These are phyloP conservation scores for Mycena rosella DNA, from an alignment of 768 basidiomycete genomes.

Conservation along the genomic window DNA sequence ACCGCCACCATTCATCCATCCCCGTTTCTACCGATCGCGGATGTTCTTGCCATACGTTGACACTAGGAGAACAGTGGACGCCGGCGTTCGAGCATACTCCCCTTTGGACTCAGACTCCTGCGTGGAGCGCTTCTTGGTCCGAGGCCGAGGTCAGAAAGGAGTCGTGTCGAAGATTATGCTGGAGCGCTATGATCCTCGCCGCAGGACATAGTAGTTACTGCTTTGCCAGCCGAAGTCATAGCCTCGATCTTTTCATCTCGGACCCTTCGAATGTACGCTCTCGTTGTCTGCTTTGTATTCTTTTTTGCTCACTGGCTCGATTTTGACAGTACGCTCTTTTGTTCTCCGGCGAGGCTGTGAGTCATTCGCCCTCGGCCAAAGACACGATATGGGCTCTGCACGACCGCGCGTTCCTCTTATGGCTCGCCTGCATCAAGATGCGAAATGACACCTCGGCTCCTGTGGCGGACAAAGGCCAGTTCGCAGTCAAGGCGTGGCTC, in stretches of 20 bases:
- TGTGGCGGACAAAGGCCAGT: slow-evolving; percentile 68
- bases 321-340: slow-evolving; percentile 71
- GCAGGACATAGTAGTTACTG: slow-evolving; percentile 76
- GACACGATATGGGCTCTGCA: slow-evolving; percentile 83
- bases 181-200: slow-evolving; percentile 75
- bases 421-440: slow-evolving; percentile 79
- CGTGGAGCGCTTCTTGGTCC: slow-evolving; percentile 71
- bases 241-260: slow-evolving; percentile 66
- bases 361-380: slow-evolving; percentile 61
- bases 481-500: slow-evolving; percentile 76
- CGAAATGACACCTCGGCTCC: slow-evolving; percentile 55
- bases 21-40: slow-evolving; percentile 42
- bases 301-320: background rate
- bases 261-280: slow-evolving; percentile 75
- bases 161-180: slow-evolving; percentile 78
- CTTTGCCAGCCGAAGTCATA: slow-evolving; percentile 55
- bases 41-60: slow-evolving; percentile 63
- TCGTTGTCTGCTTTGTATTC: background rate
- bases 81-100: slow-evolving; percentile 66
- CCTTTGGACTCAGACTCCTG: slow-evolving; percentile 73
- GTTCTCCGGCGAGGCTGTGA: slow-evolving; percentile 79
- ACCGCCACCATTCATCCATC: slow-evolving; percentile 4
- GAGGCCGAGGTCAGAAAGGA: slow-evolving; percentile 78
- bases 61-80: slow-evolving; percentile 66
- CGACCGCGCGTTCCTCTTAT: slow-evolving; percentile 76